A percentile compares a stretch with the other conserved stretches of the same genome.
phyloP scores from a whole-genome alignment of 176 grass and related monocot species.

The Juncus effusus region DNA sequence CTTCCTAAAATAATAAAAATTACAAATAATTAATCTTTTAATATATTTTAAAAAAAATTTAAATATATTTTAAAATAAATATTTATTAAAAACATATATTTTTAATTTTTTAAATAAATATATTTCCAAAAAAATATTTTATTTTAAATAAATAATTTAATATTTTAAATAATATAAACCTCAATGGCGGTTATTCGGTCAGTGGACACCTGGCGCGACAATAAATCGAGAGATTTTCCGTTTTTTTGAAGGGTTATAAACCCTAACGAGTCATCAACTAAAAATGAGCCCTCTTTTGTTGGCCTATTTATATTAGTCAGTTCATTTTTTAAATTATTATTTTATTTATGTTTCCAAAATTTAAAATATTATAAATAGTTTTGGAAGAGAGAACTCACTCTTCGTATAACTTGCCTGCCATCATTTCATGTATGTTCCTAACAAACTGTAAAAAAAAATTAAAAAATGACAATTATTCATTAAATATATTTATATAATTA shows the following conservation, averaged over 20 bases:
- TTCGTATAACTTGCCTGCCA: slow-evolving; percentile 62
- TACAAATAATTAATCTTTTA: not conserved
- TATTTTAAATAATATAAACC: slow-evolving; percentile 35
- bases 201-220: slow-evolving; percentile 60
- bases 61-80: not conserved
- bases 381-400: slow-evolving; percentile 47
- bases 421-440: slow-evolving; percentile 88
- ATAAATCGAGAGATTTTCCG: slow-evolving; percentile 69
- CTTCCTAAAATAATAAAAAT: slow-evolving; percentile 42
- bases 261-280: slow-evolving; percentile 36
- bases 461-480: not conserved
- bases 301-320: slow-evolving; percentile 36
- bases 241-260: slow-evolving; percentile 90
- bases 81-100: not conserved
- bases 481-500: slow-evolving; percentile 4
- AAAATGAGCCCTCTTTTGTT: slow-evolving; percentile 43
- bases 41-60: too few species aligned
- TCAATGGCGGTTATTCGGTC: slow-evolving; percentile 87
- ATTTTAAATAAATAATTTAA: slow-evolving; percentile 20
- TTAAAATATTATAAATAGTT: not conserved
- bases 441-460: slow-evolving; percentile 70
- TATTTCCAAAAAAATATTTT: not conserved
- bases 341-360: not conserved
- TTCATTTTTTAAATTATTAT: slow-evolving; percentile 8
- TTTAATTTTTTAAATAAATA: too few species aligned